Evolutionary conservation across 2,329 filamentous ascomycete genomes (phyloP), one percentile per base, ranked within the genome.

Genomic region (Sphaceloma murrayae): DNA sequence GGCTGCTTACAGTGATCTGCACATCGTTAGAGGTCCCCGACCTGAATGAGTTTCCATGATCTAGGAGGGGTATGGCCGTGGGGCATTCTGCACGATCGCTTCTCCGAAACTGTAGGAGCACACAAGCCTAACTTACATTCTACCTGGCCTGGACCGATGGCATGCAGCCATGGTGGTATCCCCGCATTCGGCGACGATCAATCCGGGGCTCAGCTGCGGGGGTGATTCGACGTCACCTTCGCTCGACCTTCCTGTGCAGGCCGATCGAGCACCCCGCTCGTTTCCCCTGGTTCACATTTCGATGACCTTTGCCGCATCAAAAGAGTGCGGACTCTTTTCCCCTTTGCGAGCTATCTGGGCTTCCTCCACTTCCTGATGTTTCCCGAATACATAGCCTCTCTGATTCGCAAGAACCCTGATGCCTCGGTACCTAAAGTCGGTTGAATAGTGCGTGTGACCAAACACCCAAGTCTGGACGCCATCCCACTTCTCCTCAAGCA

Each of bases 381-480:
- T n/a, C n/a, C n/a, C n/a, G 26, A 24, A n/a, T 18, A 13, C 31
- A 16, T 33, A 33, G 31, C 34, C 34, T 18, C 18, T 38, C 34
- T 38, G 34, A 14, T 38, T 24, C 10, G 34, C 34, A 9, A 38
- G 19, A 10, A 38, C n/a, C 11, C 34, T 10, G 3, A 64, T 51
- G 1, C 53, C 51, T 3, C 50, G 49, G 7, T 55, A 43, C 18
- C 48, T 55, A 30, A 63, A 66, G 22, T 64, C 56, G 6, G 59
- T 62, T 4, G 61, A 63, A 48, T 58, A 63, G 46, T 69, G 66
- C 1, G 67, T 68, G 46, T 70, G 66, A 0, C 67, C 71, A 58
- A 70, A 74, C 6, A 69, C 64, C 71, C 69, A 56, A 7, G 53
- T 50, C 11, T 50, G 48, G 7, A 47, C 42, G 3, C 30, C 10